A percentile compares a stretch with the other conserved stretches of the same genome.
Evolutionary conservation across 2,329 filamentous ascomycete genomes (phyloP).

Genomic region (Epichloe bromicola): DNA sequence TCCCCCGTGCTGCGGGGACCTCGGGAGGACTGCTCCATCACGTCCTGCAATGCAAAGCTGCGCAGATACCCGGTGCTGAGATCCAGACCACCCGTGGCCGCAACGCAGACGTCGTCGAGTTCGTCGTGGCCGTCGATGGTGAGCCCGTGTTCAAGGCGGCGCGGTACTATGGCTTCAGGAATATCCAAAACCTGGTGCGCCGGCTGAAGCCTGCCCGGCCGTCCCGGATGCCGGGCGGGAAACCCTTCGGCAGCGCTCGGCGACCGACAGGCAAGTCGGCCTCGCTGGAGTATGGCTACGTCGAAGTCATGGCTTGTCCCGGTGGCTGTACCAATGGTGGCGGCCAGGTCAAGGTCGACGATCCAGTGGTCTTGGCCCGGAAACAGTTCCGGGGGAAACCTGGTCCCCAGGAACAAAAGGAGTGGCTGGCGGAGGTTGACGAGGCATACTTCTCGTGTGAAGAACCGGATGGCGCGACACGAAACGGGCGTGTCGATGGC

Average conservation of each 20-base stretch:
- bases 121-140: constrained; percentile 47
- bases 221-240: constrained; percentile 70
- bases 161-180: constrained; percentile 92
- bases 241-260: constrained; percentile 41
- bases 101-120: constrained; percentile 86
- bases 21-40: constrained; percentile 85
- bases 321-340: constrained; percentile 98
- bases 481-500: constrained; percentile 10
- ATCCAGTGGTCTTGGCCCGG: constrained; percentile 47
- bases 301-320: constrained; percentile 98
- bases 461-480: constrained; percentile 28
- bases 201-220: constrained; percentile 68
- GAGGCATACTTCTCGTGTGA: constrained; percentile 81
- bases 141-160: constrained; percentile 63
- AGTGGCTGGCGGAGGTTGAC: constrained; percentile 70
- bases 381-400: constrained; percentile 39
- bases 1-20: constrained; percentile 50
- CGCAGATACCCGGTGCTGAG: constrained; percentile 55
- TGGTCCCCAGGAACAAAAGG: constrained; percentile 69
- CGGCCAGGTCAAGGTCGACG: constrained; percentile 84
- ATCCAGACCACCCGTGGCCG: constrained; percentile 64
- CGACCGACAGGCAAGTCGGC: constrained; percentile 36
- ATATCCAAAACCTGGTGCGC: constrained; percentile 96
- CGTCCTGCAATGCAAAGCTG: constrained; percentile 62
- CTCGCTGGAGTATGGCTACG: constrained; percentile 66